These are phyloP conservation scores for Phytophthora tubulina DNA, from an alignment of 352 stramenopile species.

Conservation along the genomic window DNA sequence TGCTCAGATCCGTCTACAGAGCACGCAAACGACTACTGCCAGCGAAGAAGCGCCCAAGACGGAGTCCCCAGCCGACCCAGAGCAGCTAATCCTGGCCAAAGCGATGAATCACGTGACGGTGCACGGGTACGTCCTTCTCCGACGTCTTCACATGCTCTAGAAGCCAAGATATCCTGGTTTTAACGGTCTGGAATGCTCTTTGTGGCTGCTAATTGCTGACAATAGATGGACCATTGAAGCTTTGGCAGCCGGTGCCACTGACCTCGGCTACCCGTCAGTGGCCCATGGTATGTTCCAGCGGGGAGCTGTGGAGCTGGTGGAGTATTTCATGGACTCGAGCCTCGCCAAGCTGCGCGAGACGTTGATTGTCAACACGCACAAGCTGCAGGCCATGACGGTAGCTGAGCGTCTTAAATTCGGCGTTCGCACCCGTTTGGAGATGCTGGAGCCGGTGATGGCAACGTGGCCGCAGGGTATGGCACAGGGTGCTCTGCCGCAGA, in stretches of 20 bases:
- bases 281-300: conserved; percentile 86
- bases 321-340: conserved; percentile 89
- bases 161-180: conserved; percentile 20
- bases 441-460: conserved; percentile 65
- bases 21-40: conserved; percentile 22
- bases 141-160: conserved; percentile 2
- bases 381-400: conserved; percentile 73
- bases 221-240: conserved; percentile 82
- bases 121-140: conserved; percentile 51
- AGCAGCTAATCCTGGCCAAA: conserved; percentile 64
- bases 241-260: conserved; percentile 71
- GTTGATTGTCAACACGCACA: conserved; percentile 65
- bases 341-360: conserved; percentile 65
- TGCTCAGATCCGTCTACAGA: conserved; percentile 32
- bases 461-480: conserved; percentile 87
- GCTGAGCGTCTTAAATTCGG: conserved; percentile 88
- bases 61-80: conserved; percentile 44
- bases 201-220: conserved; percentile 1
- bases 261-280: conserved; percentile 78
- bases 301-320: conserved; percentile 81
- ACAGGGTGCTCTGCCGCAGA: conserved; percentile 76
- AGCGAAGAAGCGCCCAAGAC: conserved; percentile 29
- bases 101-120: conserved; percentile 58
- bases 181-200: conserved; percentile 16
- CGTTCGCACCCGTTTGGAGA: conserved; percentile 72